A percentile compares a stretch with the other conserved stretches of the same genome.
Conservation (phyloP, 306 rosid genomes). For the Abrus precatorius region DNA sequence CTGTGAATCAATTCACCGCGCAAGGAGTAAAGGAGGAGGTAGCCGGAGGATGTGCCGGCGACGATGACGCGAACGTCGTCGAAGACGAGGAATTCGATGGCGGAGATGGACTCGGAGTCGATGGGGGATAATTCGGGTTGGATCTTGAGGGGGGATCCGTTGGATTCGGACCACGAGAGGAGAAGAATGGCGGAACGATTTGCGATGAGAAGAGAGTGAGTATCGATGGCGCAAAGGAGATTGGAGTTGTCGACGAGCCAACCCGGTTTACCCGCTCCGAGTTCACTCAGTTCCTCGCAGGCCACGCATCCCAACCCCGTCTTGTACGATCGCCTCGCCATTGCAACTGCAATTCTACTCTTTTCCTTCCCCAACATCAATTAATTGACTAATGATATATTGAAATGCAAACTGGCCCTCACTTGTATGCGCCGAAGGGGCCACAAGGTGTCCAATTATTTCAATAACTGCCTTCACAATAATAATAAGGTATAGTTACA, state of each 20-base stretch:
- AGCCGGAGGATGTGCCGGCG: constrained; percentile 86
- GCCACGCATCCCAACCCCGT: constrained; percentile 87
- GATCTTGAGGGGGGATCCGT: constrained; percentile 58
- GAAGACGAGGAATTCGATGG: constrained; percentile 86
- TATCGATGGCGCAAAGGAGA: constrained; percentile 85
- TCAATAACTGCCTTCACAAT: too few species aligned
- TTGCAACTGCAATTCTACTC: not conserved
- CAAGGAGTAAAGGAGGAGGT: constrained; percentile 75
- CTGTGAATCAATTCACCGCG: constrained; percentile 75
- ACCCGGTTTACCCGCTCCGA: constrained; percentile 89
- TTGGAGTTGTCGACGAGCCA: constrained; percentile 86
- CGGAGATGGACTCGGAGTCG: constrained; percentile 74
- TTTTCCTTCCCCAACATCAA: too few species aligned
- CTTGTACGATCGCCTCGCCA: constrained; percentile 75
- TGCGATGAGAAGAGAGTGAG: constrained; percentile 80
- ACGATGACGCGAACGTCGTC: constrained; percentile 79
- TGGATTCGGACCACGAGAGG: constrained; percentile 73
- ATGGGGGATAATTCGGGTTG: constrained; percentile 83
- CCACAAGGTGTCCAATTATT: too few species aligned
- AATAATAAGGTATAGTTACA: too few species aligned
- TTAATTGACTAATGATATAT: too few species aligned
- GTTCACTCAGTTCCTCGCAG: constrained; percentile 75
- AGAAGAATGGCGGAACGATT: constrained; percentile 71
- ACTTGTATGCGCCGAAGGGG: too few species aligned
- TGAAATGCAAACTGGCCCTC: too few species aligned